Evolutionary conservation across 1,139 yeast species (phyloP).

Genomic region (Sugiyamaella castrensis): DNA sequence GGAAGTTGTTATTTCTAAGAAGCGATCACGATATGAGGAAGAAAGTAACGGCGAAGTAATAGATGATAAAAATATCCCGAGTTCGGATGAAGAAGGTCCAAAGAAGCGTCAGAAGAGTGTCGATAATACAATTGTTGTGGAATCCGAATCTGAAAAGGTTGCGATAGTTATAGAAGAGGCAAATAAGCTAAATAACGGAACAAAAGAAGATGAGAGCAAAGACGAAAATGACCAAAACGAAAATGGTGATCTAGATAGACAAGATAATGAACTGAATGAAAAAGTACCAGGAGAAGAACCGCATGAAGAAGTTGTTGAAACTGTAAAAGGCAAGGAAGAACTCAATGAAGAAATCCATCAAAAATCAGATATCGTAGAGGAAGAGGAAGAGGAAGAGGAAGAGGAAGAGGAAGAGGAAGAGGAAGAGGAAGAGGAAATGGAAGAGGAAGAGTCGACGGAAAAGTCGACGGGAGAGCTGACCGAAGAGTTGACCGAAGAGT

Average conservation of each 20-base stretch:
- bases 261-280: no score
- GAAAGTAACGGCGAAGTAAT: constrained; percentile 1
- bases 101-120: constrained; percentile 1
- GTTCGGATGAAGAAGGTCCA: neutral
- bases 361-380: constrained; percentile 10
- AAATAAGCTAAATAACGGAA: neutral
- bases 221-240: neutral
- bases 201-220: neutral
- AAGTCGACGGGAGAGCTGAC: neutral
- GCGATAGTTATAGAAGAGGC: neutral
- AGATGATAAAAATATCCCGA: neutral
- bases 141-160: neutral
- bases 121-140: neutral
- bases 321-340: constrained; percentile 9
- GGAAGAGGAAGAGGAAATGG: constrained; percentile 2
- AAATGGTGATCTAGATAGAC: neutral
- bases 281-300: constrained; percentile 1
- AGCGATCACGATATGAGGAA: constrained; percentile 7
- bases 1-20: constrained; percentile 1
- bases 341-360: no score
- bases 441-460: constrained; percentile 4
- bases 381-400: constrained; percentile 6
- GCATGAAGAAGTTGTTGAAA: no score
- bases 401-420: constrained; percentile 4
- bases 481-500: constrained; percentile 2